Base-by-base conservation (phyloP, 2,329 filamentous ascomycete genomes). In the Colletotrichum filicis region DNA sequence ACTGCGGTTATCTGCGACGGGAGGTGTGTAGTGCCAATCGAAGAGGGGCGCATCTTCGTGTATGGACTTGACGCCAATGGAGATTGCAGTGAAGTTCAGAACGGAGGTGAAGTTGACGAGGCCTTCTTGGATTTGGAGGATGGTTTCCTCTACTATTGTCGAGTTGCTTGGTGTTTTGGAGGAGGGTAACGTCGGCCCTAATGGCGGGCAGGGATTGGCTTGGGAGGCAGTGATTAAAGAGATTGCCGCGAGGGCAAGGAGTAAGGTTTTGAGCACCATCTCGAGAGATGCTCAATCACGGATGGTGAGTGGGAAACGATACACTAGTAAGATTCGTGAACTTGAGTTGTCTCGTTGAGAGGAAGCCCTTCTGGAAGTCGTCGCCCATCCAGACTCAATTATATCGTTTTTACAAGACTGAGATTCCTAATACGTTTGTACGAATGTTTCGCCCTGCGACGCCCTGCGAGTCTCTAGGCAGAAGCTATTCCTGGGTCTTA, bases 61-160 rank as follows among this genome's bases (percentile, higher is more conserved):
- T 59, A 85, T 81, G 0, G 85, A 85, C 75, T 84, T 83, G 62
- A 85, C 80, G 1, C 78, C 82, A 1, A 87, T 75, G 0, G 85
- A 82, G 9, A 86, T 69, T 1, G 79, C 84, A 0, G 83, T 83
- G 0, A 76, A 66, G 26, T 80, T 78, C 57, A 84, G 60, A 3
- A 53, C 26, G 14, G 59, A 69, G 16, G 80, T 69, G n/a, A 63
- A 35, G 32, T 64, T 56, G 9, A 4, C 53, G 24, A 73, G 55
- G 16, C n/a, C 30, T 8, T 69, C 42, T 26, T 60, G 46, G 26
- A 73, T 49, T 14, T 55, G 64, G 1, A 28, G 16, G 19, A 73
- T 35, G 14, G 66, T 42, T 22, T 69, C 11, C 9, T 49, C 58
- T 9, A 73, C 70, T 22, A 63, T 19, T 1, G 59, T 59, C 14